Percentiles rank a stretch among this genome's conserved stretches.
Evolutionary conservation across 768 basidiomycete genomes (phyloP).

Genomic region (Hysterangium stoloniferum): DNA sequence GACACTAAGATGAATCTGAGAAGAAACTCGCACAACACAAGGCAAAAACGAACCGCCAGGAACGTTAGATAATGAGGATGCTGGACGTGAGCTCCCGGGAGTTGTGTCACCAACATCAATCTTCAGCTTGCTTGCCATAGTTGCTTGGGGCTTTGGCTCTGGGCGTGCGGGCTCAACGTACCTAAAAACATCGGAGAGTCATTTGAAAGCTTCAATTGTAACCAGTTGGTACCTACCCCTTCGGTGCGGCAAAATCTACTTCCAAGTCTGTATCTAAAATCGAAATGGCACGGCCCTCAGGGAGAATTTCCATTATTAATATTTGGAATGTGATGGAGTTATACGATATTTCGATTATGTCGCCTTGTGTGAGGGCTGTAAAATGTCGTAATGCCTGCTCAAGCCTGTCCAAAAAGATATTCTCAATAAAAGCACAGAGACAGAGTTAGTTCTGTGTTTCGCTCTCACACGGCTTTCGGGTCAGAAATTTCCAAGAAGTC

Average conservation of each 20-base stretch:
- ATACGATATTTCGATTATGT: constrained; percentile 97
- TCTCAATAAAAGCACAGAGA: background rate
- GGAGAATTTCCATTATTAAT: constrained; percentile 88
- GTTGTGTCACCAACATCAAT: constrained; percentile 86
- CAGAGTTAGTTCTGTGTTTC: background rate
- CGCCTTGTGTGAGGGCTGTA: constrained; percentile 84
- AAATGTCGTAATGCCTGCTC: constrained; percentile 95
- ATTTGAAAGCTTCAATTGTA: constrained; percentile 16
- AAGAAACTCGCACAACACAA: constrained; percentile 38
- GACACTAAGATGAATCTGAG: background rate
- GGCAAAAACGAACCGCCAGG: constrained; percentile 42
- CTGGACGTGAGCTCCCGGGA: constrained; percentile 78
- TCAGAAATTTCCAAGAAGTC: constrained; percentile 97
- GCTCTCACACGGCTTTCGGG: constrained; percentile 89
- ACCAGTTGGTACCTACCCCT: constrained; percentile 43
- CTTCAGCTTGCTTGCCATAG: constrained; percentile 96
- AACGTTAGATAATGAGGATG: constrained; percentile 62
- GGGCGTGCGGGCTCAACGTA: constrained; percentile 92
- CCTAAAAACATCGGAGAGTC: constrained; percentile 31
- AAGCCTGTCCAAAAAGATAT: constrained; percentile 42
- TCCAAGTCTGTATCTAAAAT: constrained; percentile 95
- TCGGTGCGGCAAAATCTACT: constrained; percentile 92
- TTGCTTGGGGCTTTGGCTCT: constrained; percentile 70
- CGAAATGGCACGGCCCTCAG: constrained; percentile 81
- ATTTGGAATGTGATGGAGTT: constrained; percentile 93